Evolutionary conservation across 352 stramenopile genomes (phyloP).

Genomic region (Phytophthora aleatoria): DNA sequence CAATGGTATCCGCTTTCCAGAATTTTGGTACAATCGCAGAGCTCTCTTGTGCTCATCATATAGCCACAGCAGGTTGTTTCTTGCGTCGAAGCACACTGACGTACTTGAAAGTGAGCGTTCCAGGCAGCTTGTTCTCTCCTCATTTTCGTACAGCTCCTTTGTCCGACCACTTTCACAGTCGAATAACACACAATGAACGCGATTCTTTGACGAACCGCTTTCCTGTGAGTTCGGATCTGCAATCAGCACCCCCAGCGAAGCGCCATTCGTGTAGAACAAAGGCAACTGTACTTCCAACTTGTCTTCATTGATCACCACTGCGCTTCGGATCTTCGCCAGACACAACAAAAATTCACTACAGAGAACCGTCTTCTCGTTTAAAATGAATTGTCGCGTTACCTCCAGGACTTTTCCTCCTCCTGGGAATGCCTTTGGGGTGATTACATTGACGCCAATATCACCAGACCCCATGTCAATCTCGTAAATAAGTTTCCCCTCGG

Average conservation of each 20-base stretch:
- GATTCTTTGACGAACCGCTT: conserved; percentile 7
- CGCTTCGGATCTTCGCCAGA: conserved; percentile 19
- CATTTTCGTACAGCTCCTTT: conserved; percentile 13
- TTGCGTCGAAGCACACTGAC: conserved; percentile 56
- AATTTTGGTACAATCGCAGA: conserved; percentile 48
- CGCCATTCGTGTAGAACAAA: conserved; percentile 42
- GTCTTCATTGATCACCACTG: conserved; percentile 1
- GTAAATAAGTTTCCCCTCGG: conserved; percentile 62
- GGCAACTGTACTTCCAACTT: conserved; percentile 20
- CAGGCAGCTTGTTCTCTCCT: neutral
- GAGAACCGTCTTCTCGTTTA: conserved; percentile 40
- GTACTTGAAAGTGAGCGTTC: conserved; percentile 13
- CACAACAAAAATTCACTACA: conserved; percentile 22
- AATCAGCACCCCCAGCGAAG: conserved; percentile 27
- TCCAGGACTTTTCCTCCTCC: conserved; percentile 20
- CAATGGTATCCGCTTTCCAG: conserved; percentile 45
- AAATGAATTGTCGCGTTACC: conserved; percentile 35
- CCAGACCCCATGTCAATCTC: conserved; percentile 49
- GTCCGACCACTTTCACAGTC: conserved; percentile 47
- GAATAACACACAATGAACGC: conserved; percentile 50
- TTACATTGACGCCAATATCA: conserved; percentile 47
- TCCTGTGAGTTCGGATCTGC: conserved; percentile 14
- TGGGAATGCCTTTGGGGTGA: conserved; percentile 21
- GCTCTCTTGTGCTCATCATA: conserved; percentile 38
- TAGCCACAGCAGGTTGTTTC: conserved; percentile 52